Base-by-base conservation (phyloP, 2,329 filamentous ascomycete species). In the Clonostachys chloroleuca region DNA sequence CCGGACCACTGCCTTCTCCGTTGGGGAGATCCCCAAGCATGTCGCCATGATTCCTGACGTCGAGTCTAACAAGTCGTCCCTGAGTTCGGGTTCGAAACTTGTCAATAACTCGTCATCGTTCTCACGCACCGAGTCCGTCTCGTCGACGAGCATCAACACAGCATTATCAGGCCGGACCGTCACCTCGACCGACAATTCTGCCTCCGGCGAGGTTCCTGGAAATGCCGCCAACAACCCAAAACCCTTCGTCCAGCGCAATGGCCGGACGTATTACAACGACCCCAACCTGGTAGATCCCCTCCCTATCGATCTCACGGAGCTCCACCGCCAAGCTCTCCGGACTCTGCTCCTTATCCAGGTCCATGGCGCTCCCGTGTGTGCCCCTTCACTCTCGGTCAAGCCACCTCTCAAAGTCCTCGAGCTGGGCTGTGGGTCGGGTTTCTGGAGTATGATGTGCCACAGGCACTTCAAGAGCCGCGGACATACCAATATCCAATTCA, bases 371-470 rank as follows among this genome's bases (percentile, higher is more conserved):
- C 87, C 90, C 0, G 78, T 94, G 47, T 92, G 87, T 66, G 87
- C 86, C 9, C 84, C 86, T 2, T 73, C 74, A 33, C 77, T 89
- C 46, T 70, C 76, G 40, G 76, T 81, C 52, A 81, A 81, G 42
- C 84, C 88, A 17, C 92, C 92, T 0, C 78, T 77, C 57, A 84
- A 83, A 53, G 86, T 97, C 30, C 75, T 97, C 20, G 92, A 97
- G 60, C 69, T 96, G 34, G 91, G 85, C 33, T 97, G 92, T 64
- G 92, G 92, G 16, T 87, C 87, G 17, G 92, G 83, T 20, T 88
- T 95, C 61, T 96, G 92, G 92, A 92, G 88, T 56, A 86, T 88
- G 67, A 84, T 90, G 73, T 95, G 89, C 63, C 87, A 95, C 64
- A 82, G 89, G 35, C 87, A 89, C 66, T 89, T 92, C 60, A 75